Evolutionary conservation across 805 yeast species (phyloP), one percentile per base, ranked within the genome.

Genomic region (Wickerhamiella parazyma): DNA sequence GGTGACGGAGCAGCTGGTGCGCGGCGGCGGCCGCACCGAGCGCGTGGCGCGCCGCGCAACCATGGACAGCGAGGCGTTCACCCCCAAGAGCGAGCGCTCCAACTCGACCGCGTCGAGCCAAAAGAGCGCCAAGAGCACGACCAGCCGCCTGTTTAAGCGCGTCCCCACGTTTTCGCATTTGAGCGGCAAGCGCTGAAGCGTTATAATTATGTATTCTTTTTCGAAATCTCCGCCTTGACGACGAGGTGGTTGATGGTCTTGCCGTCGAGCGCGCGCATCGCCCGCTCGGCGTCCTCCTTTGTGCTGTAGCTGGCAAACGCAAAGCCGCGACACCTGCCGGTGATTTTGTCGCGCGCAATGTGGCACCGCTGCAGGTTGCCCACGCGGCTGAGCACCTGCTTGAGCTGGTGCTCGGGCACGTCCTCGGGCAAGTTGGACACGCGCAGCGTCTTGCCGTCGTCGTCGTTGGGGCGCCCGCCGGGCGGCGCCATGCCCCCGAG

Each of bases 311-410:
- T 79, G 51, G 87, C 93, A 64, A 84, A 91, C 5, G 97, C 97
- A 64, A 89, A 77, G 59, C 99, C 99, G 67, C 85, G 81, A 36
- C 95, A 82, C 64, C 79, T 80, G 51, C 94, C 91, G 21, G 97
- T 91, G 56, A 82, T 94, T 67, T 85, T 80, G 67, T 86, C 83
- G 69, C 83, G 81, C 48, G 86, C 86, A 47, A 91, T 71, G 50
- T 80, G 80, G 52, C 81, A 82, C 67, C 95, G 80, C 56, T 73
- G 75, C 47, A 74, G 68, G 11, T 36, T 42, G 76, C 93, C 69
- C 69, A 79, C 61, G 67, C 73, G 50, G 70, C 74, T 56, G 79
- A 91, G 74, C 59, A 79, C 79, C 54, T 67, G 68, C 58, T 87
- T 75, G 55, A 91, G 66, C 66, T 77, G 78, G 51, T 75, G 80